A percentile compares a stretch with the other conserved stretches of the same genome.
These are phyloP conservation scores for Annulohypoxylon bovei DNA, from an alignment of 495 filamentous ascomycete genomes.

Conservation along the genomic window DNA sequence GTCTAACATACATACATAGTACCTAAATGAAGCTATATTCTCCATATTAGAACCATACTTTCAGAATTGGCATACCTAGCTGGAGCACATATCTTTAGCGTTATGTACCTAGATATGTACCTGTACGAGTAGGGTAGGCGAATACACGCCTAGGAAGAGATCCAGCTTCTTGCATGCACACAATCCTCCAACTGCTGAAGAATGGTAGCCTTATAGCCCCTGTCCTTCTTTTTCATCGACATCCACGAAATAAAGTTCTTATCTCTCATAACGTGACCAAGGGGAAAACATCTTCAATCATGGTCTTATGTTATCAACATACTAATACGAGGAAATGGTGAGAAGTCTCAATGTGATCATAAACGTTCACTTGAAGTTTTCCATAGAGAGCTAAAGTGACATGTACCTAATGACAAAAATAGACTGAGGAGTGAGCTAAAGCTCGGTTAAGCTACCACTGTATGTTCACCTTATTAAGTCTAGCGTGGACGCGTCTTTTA, in stretches of 20 bases:
- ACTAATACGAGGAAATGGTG: neutral
- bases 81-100: neutral
- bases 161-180: slow-evolving; percentile 20
- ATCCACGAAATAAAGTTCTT: slow-evolving; percentile 34
- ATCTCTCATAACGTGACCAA: slow-evolving; percentile 18
- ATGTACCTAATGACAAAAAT: neutral
- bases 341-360: neutral
- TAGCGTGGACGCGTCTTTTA: slow-evolving; percentile 23
- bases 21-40: slow-evolving; percentile 6
- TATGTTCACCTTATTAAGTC: neutral
- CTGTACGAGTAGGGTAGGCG: neutral
- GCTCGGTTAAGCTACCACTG: neutral
- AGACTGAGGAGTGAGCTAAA: neutral
- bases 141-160: slow-evolving; percentile 2
- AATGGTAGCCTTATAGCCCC: slow-evolving; percentile 30
- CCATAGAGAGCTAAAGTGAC: neutral
- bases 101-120: slow-evolving; percentile 1
- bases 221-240: slow-evolving; percentile 14
- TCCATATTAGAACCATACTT: slow-evolving; percentile 9
- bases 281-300: neutral
- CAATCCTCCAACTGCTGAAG: slow-evolving; percentile 23
- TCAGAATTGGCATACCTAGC: neutral
- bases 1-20: slow-evolving; percentile 11
- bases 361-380: neutral
- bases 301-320: neutral